These are phyloP conservation scores for Colletotrichum tofieldiae DNA, from an alignment of 2,329 filamentous ascomycete species.

Conservation along the genomic window DNA sequence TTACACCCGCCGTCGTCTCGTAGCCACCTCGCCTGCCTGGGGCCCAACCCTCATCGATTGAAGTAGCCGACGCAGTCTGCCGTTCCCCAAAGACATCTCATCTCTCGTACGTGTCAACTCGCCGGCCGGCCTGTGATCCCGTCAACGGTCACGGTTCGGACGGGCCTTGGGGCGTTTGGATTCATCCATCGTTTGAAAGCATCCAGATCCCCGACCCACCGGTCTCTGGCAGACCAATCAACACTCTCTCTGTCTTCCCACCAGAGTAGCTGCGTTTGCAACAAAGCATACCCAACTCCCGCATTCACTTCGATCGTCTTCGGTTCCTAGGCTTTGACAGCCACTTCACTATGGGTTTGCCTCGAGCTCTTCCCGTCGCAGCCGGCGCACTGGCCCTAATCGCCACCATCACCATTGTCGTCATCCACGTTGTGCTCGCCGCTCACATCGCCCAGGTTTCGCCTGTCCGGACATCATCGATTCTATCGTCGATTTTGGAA, in stretches of 20 bases:
- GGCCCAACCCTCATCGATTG: slow-evolving; percentile 21
- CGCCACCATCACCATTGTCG: slow-evolving; percentile 57
- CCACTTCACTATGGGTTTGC: slow-evolving; percentile 52
- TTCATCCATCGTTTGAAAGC: slow-evolving; percentile 22
- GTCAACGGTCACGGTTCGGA: not conserved
- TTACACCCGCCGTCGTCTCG: slow-evolving; percentile 23
- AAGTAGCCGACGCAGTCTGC: slow-evolving; percentile 18
- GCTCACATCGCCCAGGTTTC: slow-evolving; percentile 50
- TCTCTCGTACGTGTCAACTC: not conserved
- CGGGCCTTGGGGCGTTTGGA: slow-evolving; percentile 10
- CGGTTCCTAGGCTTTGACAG: slow-evolving; percentile 32
- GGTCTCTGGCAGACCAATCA: slow-evolving; percentile 42
- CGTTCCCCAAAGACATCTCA: not conserved
- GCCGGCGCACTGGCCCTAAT: slow-evolving; percentile 56
- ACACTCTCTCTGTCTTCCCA: not conserved
- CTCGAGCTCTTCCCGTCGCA: slow-evolving; percentile 52
- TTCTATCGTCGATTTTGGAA: slow-evolving; percentile 58
- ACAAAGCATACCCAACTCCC: not conserved
- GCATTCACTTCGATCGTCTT: slow-evolving; percentile 8
- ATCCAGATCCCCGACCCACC: slow-evolving; percentile 17
- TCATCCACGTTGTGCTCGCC: slow-evolving; percentile 59
- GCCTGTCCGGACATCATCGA: slow-evolving; percentile 54
- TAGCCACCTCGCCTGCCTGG: slow-evolving; percentile 17
- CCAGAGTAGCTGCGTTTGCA: not conserved
- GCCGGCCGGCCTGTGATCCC: slow-evolving; percentile 18